Percentiles rank a stretch among this genome's conserved stretches.
phyloP scores from a whole-genome alignment of 306 rosid genomes.

The Lathyrus oleraceus region DNA sequence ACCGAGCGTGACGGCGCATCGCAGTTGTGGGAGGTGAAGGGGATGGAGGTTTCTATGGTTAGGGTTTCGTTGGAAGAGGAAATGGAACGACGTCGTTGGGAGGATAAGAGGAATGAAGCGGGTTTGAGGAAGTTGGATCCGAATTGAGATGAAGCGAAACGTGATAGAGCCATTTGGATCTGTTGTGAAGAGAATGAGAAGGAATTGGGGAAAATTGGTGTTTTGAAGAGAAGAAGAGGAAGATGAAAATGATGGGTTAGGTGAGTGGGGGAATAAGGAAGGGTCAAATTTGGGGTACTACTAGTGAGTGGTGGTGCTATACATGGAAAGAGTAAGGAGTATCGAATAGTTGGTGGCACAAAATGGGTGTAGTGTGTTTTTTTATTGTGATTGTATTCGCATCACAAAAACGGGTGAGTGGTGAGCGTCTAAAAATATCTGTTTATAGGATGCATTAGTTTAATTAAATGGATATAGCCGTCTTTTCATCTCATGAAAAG shows the following conservation, averaged over 20 bases:
- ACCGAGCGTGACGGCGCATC: slow-evolving; percentile 78
- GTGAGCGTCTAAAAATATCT: too few species aligned
- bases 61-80: slow-evolving; percentile 50
- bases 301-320: not conserved
- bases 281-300: not conserved
- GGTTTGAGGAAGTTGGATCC: slow-evolving; percentile 55
- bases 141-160: slow-evolving; percentile 42
- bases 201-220: not conserved
- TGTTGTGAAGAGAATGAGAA: not conserved
- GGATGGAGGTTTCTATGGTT: slow-evolving; percentile 71
- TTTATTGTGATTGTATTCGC: too few species aligned
- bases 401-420: too few species aligned
- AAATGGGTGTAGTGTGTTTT: not conserved
- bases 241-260: not conserved
- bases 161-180: slow-evolving; percentile 63
- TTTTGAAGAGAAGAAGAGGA: not conserved
- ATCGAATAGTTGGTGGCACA: not conserved
- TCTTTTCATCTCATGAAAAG: not conserved
- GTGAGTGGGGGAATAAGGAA: not conserved
- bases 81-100: slow-evolving; percentile 49
- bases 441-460: not conserved
- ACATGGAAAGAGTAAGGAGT: not conserved
- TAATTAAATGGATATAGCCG: not conserved
- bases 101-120: slow-evolving; percentile 37
- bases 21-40: slow-evolving; percentile 73